A percentile compares a stretch with the other conserved stretches of the same genome.
Evolutionary conservation across 495 filamentous ascomycete genomes (phyloP).

Genomic region (Pyrenula massariospora): DNA sequence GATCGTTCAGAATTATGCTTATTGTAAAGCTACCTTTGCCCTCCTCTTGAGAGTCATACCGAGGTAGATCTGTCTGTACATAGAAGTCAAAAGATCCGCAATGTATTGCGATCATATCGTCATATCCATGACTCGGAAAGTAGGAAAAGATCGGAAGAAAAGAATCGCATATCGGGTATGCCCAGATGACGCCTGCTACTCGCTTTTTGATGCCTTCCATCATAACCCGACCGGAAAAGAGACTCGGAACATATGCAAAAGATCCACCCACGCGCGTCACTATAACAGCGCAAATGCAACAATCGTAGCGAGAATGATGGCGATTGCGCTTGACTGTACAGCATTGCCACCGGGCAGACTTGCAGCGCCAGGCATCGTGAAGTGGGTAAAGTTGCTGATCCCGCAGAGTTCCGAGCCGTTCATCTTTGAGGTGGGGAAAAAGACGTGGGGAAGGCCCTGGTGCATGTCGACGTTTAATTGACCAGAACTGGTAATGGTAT

Average conservation of each 20-base stretch:
- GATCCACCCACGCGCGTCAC: background rate
- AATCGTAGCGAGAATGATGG: background rate
- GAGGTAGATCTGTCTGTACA: background rate
- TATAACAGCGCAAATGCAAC: background rate
- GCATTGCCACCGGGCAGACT: background rate
- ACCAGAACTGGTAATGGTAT: slow-evolving; percentile 31
- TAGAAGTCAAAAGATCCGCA: background rate
- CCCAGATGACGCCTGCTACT: background rate
- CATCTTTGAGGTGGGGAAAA: slow-evolving; percentile 20
- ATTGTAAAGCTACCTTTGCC: background rate
- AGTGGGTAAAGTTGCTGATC: background rate
- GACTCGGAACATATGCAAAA: background rate
- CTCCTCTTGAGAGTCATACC: background rate
- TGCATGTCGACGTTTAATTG: slow-evolving; percentile 31
- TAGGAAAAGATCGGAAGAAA: background rate
- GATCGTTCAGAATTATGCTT: background rate
- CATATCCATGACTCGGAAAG: background rate
- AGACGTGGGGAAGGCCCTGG: slow-evolving; percentile 37
- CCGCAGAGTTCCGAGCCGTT: slow-evolving; percentile 26
- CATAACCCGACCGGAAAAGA: too few relatives aligned
- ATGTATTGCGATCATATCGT: background rate
- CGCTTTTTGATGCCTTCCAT: background rate
- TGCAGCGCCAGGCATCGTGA: background rate
- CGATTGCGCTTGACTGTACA: background rate
- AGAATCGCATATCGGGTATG: background rate